Percentiles rank a stretch among this genome's conserved stretches.
Conservation (phyloP, 495 filamentous ascomycete species). For the Aspergillus baeticus region DNA sequence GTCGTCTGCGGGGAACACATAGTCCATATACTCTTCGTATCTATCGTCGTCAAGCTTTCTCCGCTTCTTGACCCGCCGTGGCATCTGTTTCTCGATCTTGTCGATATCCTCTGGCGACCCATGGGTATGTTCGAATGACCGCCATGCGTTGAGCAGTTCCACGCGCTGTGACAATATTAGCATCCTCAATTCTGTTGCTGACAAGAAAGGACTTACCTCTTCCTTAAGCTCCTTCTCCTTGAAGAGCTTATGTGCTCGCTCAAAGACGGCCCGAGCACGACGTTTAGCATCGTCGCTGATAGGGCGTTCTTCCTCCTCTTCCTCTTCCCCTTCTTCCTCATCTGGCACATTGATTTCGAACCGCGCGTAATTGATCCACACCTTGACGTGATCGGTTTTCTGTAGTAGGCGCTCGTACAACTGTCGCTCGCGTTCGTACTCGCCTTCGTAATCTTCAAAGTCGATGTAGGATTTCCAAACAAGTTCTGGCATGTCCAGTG, state of each 20-base stretch:
- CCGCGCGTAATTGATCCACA: conserved; percentile 95
- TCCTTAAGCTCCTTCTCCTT: conserved; percentile 92
- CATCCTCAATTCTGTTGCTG: not conserved
- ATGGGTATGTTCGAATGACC: conserved; percentile 82
- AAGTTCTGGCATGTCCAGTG: conserved; percentile 96
- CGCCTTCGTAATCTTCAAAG: conserved; percentile 91
- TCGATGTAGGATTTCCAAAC: conserved; percentile 98
- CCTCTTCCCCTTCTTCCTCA: conserved; percentile 63
- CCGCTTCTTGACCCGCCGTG: conserved; percentile 88
- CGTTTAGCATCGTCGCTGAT: conserved; percentile 81
- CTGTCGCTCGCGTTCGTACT: conserved; percentile 76
- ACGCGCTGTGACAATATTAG: conserved; percentile 59
- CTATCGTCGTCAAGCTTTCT: conserved; percentile 91
- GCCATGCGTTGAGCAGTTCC: conserved; percentile 86
- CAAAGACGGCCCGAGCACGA: conserved; percentile 79
- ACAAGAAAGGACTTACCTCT: conserved; percentile 55
- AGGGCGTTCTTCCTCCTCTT: conserved; percentile 60
- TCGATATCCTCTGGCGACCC: conserved; percentile 76
- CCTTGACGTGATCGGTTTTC: conserved; percentile 97
- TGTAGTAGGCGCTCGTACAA: conserved; percentile 89
- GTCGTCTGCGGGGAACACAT: conserved; percentile 96
- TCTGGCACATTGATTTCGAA: conserved; percentile 90
- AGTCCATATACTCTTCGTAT: conserved; percentile 97
- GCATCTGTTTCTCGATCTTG: conserved; percentile 89
- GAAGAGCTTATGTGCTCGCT: conserved; percentile 82